Evolutionary conservation across 495 filamentous ascomycete genomes (phyloP).

Genomic region (Annulohypoxylon nitens): DNA sequence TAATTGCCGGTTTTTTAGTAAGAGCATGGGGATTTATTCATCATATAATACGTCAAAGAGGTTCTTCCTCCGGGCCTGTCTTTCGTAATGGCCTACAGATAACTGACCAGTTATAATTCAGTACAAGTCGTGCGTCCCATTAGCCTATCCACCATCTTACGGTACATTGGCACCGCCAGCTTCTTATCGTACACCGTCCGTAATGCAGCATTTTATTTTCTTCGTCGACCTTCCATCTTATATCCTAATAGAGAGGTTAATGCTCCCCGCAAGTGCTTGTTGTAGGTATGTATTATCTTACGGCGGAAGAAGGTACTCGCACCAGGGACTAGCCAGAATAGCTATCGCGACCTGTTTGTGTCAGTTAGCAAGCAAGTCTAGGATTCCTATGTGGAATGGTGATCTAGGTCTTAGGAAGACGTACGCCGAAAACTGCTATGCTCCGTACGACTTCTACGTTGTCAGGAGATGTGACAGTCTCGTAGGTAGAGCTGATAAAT

Average conservation of each 20-base stretch:
- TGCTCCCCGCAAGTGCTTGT: neutral
- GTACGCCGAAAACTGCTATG: conserved; percentile 78
- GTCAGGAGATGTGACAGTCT: conserved; percentile 75
- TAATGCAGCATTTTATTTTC: neutral
- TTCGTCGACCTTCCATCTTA: conserved; percentile 6
- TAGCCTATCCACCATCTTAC: conserved; percentile 17
- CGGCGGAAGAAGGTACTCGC: conserved; percentile 80
- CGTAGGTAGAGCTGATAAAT: conserved; percentile 64
- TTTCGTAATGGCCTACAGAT: conserved; percentile 17
- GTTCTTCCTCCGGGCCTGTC: conserved; percentile 21
- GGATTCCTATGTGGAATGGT: neutral
- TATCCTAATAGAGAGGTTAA: conserved; percentile 23
- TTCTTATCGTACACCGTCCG: conserved; percentile 37
- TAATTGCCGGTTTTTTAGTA: neutral
- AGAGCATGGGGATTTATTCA: conserved; percentile 10
- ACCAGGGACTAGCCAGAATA: conserved; percentile 79
- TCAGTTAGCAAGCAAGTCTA: neutral
- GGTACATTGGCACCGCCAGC: conserved; percentile 2
- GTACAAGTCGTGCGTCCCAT: conserved; percentile 6
- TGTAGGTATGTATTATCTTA: conserved; percentile 49
- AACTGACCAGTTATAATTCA: conserved; percentile 20
- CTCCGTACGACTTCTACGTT: conserved; percentile 82
- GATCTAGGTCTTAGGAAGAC: conserved; percentile 49
- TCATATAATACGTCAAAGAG: conserved; percentile 35
- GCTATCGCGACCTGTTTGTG: conserved; percentile 73